A percentile compares a stretch with the other conserved stretches of the same genome.
Conservation (phyloP, 179 eudicot genomes). For the Sideroxylon spinosum region DNA sequence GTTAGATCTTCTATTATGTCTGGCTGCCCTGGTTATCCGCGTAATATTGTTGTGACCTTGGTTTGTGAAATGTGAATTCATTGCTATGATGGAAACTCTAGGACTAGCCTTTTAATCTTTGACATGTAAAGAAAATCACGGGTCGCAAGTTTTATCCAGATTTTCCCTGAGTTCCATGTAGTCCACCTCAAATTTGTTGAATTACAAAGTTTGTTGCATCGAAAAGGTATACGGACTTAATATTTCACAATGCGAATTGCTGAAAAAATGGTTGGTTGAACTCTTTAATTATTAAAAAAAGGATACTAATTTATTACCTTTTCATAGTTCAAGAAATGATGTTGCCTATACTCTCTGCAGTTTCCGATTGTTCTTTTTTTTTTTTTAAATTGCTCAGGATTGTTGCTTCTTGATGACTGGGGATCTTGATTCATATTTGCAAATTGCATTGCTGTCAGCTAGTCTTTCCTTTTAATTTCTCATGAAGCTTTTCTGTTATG, state of each 20-base stretch:
- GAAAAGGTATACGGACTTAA: not conserved
- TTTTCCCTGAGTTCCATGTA: not conserved
- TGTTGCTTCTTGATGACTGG: slow-evolving; percentile 6
- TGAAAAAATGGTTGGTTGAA: not conserved
- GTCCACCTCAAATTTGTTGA: slow-evolving; percentile 7
- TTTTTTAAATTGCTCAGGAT: not conserved
- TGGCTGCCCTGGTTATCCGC: not conserved
- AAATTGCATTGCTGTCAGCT: not conserved
- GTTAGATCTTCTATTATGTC: not conserved
- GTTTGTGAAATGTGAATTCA: not conserved
- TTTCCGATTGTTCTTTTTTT: not conserved
- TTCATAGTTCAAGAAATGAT: not conserved
- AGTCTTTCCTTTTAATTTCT: slow-evolving; percentile 1
- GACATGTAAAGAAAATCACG: not conserved
- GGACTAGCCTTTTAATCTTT: not conserved
- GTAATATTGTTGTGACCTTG: not conserved
- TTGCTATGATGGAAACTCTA: not conserved
- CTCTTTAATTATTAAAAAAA: not conserved
- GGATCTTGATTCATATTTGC: not conserved
- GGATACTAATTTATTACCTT: not conserved
- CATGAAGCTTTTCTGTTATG: slow-evolving; percentile 11
- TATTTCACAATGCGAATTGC: not conserved
- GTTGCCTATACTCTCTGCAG: not conserved
- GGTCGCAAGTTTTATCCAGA: not conserved
- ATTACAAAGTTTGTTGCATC: not conserved